Conservation (phyloP, 768 basidiomycete genomes). For the Naganishia friedmannii region DNA sequence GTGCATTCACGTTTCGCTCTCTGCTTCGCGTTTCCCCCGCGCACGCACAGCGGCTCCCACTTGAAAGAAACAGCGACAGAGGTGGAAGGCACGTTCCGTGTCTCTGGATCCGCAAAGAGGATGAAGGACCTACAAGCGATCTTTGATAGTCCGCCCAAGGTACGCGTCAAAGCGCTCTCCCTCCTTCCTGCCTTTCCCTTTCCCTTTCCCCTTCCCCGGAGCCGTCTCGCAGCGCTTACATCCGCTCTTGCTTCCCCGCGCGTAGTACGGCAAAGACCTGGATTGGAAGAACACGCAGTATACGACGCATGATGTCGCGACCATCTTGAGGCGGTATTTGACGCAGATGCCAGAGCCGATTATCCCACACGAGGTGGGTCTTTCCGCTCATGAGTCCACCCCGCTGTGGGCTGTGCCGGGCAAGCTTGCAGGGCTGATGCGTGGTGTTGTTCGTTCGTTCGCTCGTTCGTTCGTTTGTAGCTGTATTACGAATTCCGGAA, state of each 20-base stretch:
- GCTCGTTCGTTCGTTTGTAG: too few relatives aligned
- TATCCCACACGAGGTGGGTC: conserved; percentile 80
- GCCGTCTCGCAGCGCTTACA: too few relatives aligned
- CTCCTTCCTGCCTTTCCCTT: too few relatives aligned
- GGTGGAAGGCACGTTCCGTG: conserved; percentile 87
- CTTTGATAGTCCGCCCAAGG: conserved; percentile 85
- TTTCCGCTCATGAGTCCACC: too few relatives aligned
- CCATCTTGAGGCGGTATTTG: conserved; percentile 89
- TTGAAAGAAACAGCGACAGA: conserved; percentile 95
- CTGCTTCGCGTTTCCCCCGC: neutral
- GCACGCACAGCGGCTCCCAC: conserved; percentile 68
- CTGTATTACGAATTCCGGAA: conserved; percentile 41
- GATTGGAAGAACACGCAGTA: conserved; percentile 83
- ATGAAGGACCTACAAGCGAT: conserved; percentile 91
- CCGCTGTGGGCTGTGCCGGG: too few relatives aligned
- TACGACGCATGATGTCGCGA: conserved; percentile 95
- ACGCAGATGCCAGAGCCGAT: conserved; percentile 97
- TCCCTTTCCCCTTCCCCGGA: too few relatives aligned
- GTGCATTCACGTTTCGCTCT: too few relatives aligned
- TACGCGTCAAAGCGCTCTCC: too few relatives aligned
- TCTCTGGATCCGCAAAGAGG: conserved; percentile 89
- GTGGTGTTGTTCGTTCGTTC: neutral
- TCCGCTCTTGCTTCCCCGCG: neutral
- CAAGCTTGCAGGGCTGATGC: conserved; percentile 9
- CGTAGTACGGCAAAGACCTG: conserved; percentile 84